Conservation (phyloP, 768 basidiomycete genomes). For the Amanita fuliginea region DNA sequence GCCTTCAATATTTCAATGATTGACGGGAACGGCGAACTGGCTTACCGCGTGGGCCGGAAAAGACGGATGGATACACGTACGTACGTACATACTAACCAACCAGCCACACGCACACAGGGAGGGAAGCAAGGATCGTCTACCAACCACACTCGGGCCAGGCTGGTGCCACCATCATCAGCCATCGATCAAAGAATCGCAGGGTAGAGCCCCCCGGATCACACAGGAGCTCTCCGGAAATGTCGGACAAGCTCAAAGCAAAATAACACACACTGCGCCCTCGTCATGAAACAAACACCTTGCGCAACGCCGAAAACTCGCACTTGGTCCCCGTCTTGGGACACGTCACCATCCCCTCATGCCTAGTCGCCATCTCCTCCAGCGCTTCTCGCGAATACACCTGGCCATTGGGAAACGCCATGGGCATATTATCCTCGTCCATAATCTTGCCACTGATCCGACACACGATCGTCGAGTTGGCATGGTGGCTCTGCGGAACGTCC, state of each 20-base stretch:
- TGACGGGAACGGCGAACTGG: neutral
- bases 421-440: slow-evolving; percentile 91
- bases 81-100: no score
- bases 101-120: no score
- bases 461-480: slow-evolving; percentile 92
- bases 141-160: no score
- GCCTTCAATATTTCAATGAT: neutral
- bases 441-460: slow-evolving; percentile 86
- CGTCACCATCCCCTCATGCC: slow-evolving; percentile 67
- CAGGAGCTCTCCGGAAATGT: no score
- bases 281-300: slow-evolving; percentile 88
- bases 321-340: slow-evolving; percentile 67
- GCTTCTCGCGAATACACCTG: slow-evolving; percentile 93
- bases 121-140: no score
- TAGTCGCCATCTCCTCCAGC: slow-evolving; percentile 77
- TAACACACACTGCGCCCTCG: no score
- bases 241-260: no score
- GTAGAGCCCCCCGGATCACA: no score
- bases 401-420: slow-evolving; percentile 85
- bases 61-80: no score
- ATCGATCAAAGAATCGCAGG: no score
- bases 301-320: slow-evolving; percentile 54
- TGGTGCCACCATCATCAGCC: no score
- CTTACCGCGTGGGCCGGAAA: no score
- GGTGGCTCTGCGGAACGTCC: slow-evolving; percentile 88